phyloP scores from a whole-genome alignment of 495 filamentous ascomycete genomes.

The Monascus purpureus region DNA sequence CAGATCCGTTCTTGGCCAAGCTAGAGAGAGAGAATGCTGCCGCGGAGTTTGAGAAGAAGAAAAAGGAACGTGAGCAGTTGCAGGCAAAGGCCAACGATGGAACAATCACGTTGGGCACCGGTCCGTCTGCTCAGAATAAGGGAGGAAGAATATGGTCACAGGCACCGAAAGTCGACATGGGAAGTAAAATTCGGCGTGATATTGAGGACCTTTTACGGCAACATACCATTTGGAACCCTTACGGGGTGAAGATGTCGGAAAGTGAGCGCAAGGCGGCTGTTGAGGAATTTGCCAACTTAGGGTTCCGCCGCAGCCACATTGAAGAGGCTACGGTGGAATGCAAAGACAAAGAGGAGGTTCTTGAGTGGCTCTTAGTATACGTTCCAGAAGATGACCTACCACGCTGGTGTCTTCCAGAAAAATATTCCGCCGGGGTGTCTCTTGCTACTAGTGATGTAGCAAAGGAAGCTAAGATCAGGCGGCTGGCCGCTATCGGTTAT shows the following conservation, averaged over 20 bases:
- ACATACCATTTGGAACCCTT: constrained; percentile 75
- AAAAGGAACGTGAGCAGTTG: constrained; percentile 42
- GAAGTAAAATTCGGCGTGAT: constrained; percentile 54
- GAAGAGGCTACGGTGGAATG: constrained; percentile 79
- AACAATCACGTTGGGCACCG: constrained; percentile 25
- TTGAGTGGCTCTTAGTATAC: constrained; percentile 90
- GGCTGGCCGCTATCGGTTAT: constrained; percentile 73
- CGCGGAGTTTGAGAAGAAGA: constrained; percentile 56
- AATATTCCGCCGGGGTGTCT: constrained; percentile 74
- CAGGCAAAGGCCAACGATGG: constrained; percentile 49
- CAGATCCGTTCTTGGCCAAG: constrained; percentile 75
- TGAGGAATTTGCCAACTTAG: constrained; percentile 58
- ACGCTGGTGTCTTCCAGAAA: constrained; percentile 76
- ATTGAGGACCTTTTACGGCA: constrained; percentile 66
- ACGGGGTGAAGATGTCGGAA: constrained; percentile 47
- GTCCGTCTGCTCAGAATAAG: constrained; percentile 16
- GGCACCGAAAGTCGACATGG: constrained; percentile 87
- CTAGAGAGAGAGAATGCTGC: constrained; percentile 66
- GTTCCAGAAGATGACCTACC: constrained; percentile 94
- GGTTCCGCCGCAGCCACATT: constrained; percentile 76
- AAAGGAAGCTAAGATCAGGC: constrained; percentile 63
- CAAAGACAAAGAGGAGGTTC: constrained; percentile 81
- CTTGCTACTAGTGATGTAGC: constrained; percentile 67
- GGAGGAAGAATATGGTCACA: constrained; percentile 60
- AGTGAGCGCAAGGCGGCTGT: constrained; percentile 45